Evolutionary conservation across 2,329 filamentous ascomycete species (phyloP), one percentile per base, ranked within the genome.

Genomic region (Leptographium procerum): DNA sequence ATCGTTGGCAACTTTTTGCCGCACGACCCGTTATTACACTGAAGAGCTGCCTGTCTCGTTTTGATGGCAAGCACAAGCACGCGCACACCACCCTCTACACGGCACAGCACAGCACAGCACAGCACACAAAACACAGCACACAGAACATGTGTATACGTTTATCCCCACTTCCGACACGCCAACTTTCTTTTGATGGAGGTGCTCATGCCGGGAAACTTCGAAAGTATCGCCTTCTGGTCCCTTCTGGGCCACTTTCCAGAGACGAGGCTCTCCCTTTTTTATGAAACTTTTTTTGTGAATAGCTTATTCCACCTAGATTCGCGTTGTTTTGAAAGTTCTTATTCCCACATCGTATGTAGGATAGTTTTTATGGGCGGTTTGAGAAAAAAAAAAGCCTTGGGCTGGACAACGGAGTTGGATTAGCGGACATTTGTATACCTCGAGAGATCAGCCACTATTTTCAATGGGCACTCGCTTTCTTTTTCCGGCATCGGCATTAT

Each of bases 1-100:
- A 99, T 99, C 67, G 87, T 99, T 54, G 94, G 94, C 55, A 99
- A 99, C 69, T 99, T 99, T 71, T 73, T 99, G 62, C 94, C 94
- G 3, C 91, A 95, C 69, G 84, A 91, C 66, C 83, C 85, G 31
- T 51, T 61, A 58, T 47, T 43, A 26, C 45, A 51, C 14, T 56
- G 31, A 40, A 3, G 22, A 48, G 19, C n/a, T 43, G 40, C 31
- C 31, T 33, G 31, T 33, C 31, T 33, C 31, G 31, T 6, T 10
- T 33, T 10, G n/a, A n/a, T 33, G 31, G 31, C 31, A 33, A 33
- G 31, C 31, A 43, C n/a, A 43, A 16, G n/a, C 19, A 43, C 40
- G n/a, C 19, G n/a, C 19, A 40, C 36, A 40, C n/a, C 14, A 19
- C 14, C 36, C 13, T 16, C 13, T 40, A 10, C 31, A 33, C 31